Conservation (phyloP, 768 basidiomycete genomes). For the Obba rivulosa region DNA sequence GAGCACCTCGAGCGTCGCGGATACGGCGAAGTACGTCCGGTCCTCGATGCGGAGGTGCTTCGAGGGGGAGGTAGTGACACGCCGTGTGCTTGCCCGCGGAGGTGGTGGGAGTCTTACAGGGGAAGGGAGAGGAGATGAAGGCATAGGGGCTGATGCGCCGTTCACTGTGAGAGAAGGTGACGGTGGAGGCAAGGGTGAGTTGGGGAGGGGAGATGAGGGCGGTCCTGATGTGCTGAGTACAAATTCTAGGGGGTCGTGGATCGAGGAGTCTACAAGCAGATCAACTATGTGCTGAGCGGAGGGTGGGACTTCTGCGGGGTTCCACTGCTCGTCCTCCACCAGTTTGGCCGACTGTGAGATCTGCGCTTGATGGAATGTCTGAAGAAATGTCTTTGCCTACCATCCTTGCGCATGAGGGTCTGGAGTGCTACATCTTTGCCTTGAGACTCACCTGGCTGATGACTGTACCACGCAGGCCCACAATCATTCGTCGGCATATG, state of each 20-base stretch:
- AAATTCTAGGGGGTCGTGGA: slow-evolving; percentile 74
- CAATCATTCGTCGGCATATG: slow-evolving; percentile 86
- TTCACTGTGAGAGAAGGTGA: slow-evolving; percentile 16
- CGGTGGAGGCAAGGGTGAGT: slow-evolving; percentile 19
- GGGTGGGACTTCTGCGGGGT: slow-evolving; percentile 65
- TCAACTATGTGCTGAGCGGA: slow-evolving; percentile 67
- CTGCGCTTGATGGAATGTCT: slow-evolving; percentile 77
- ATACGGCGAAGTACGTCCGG: slow-evolving; percentile 76
- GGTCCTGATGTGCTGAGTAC: slow-evolving; percentile 26
- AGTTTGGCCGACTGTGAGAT: slow-evolving; percentile 79
- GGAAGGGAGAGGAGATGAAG: slow-evolving; percentile 24
- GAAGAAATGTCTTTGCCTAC: slow-evolving; percentile 84
- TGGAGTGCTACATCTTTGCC: background rate
- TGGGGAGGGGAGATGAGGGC: slow-evolving; percentile 17
- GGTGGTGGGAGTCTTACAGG: slow-evolving; percentile 13
- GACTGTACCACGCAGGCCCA: slow-evolving; percentile 81
- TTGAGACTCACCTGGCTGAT: slow-evolving; percentile 60
- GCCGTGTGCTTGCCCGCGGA: slow-evolving; percentile 10
- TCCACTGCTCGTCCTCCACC: slow-evolving; percentile 97
- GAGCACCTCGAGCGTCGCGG: slow-evolving; percentile 75
- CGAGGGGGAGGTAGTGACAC: slow-evolving; percentile 19
- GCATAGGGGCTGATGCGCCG: slow-evolving; percentile 7
- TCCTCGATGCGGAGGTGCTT: slow-evolving; percentile 81
- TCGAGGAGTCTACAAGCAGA: slow-evolving; percentile 74
- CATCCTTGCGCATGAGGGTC: slow-evolving; percentile 7